Evolutionary conservation across 2,329 filamentous ascomycete genomes (phyloP).

Genomic region (Aspergillus oerlinghausenensis): DNA sequence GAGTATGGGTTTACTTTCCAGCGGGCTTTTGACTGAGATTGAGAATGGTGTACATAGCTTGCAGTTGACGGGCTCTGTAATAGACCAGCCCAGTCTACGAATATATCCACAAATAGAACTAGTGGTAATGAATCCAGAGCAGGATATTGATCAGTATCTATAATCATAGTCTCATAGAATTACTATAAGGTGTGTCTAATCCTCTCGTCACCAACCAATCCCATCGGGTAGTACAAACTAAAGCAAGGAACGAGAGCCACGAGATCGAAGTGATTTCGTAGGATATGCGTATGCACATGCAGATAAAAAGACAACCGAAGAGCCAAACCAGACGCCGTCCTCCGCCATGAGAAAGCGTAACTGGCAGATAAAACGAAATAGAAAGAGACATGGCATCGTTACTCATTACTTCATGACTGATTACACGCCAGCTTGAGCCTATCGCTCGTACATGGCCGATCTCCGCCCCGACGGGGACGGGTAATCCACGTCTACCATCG

Average conservation of each 20-base stretch:
- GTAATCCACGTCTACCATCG: constrained; percentile 7
- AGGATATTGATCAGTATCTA: background rate
- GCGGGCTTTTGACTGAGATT: constrained; percentile 10
- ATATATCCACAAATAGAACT: background rate
- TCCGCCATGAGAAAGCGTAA: background rate
- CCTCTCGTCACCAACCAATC: background rate
- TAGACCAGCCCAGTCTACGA: background rate
- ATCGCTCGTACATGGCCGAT: constrained; percentile 14
- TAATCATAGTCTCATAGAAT: background rate
- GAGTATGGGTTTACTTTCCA: constrained; percentile 25
- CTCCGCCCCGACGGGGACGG: constrained; percentile 2
- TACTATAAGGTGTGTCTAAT: background rate
- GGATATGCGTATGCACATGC: background rate
- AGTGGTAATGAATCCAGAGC: too few species aligned
- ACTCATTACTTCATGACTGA: background rate
- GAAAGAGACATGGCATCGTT: background rate
- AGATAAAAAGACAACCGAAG: background rate
- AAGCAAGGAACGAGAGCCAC: too few species aligned
- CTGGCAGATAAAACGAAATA: background rate
- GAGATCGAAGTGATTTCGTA: background rate
- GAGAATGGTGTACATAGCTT: background rate
- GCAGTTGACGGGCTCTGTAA: too few species aligned
- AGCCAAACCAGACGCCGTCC: background rate
- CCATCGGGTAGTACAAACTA: too few species aligned
- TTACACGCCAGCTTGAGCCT: background rate